Conservation (phyloP, 2,329 filamentous ascomycete species). For the Orbilia quercus region DNA sequence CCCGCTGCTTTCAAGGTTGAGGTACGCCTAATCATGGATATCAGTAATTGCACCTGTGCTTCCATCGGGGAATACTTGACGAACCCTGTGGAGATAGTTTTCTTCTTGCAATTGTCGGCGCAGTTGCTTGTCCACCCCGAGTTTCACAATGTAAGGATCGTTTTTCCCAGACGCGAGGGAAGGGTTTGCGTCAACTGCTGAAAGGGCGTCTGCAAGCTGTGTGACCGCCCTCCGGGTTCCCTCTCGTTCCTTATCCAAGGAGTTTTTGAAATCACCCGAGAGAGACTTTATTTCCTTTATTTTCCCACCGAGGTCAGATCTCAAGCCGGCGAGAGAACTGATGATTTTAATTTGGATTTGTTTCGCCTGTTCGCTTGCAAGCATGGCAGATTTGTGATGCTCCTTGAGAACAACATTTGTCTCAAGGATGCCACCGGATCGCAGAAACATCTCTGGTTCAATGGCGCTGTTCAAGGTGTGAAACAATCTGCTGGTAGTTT, state of each 20-base stretch:
- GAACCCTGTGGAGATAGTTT: slow-evolving; percentile 91
- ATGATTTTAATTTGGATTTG: slow-evolving; percentile 95
- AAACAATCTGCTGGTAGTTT: slow-evolving; percentile 83
- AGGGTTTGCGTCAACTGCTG: slow-evolving; percentile 81
- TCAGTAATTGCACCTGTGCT: neutral
- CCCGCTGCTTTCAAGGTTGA: slow-evolving; percentile 93
- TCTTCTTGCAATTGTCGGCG: slow-evolving; percentile 96
- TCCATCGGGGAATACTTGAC: slow-evolving; percentile 60
- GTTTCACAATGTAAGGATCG: slow-evolving; percentile 87
- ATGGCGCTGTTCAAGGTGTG: slow-evolving; percentile 71
- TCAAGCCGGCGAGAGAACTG: slow-evolving; percentile 81
- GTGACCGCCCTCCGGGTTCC: slow-evolving; percentile 81
- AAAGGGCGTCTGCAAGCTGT: slow-evolving; percentile 82
- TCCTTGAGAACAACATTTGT: slow-evolving; percentile 81
- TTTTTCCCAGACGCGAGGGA: slow-evolving; percentile 82
- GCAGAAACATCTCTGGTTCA: slow-evolving; percentile 77
- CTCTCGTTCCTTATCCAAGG: slow-evolving; percentile 94
- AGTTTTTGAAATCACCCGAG: slow-evolving; percentile 95
- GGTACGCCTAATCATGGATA: slow-evolving; percentile 74
- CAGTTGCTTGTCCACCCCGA: slow-evolving; percentile 88
- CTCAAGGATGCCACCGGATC: slow-evolving; percentile 85
- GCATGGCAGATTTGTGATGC: slow-evolving; percentile 82
- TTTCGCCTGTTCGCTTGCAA: slow-evolving; percentile 85
- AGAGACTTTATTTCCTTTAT: slow-evolving; percentile 98
- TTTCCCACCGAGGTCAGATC: slow-evolving; percentile 91